phyloP scores from a whole-genome alignment of 2,329 filamentous ascomycete genomes.

The Apiospora pterosperma region DNA sequence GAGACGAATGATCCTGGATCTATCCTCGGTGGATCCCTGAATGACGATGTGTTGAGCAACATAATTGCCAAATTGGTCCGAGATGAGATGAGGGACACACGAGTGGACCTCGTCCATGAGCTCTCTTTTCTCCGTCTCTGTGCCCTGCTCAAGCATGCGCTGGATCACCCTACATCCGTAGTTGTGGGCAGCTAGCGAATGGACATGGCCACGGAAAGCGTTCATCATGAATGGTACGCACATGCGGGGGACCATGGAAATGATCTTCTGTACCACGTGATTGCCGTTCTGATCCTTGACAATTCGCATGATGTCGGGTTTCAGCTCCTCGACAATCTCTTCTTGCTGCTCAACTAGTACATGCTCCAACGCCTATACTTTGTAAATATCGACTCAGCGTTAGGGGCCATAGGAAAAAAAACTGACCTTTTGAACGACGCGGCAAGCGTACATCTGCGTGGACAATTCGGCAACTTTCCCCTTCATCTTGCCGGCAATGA shows the following conservation, averaged over 20 bases:
- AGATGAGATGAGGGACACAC: conserved; percentile 69
- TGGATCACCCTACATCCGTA: conserved; percentile 95
- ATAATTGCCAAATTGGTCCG: conserved; percentile 92
- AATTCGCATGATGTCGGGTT: conserved; percentile 70
- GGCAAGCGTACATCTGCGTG: conserved; percentile 86
- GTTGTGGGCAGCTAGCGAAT: conserved; percentile 69
- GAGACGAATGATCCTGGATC: conserved; percentile 66
- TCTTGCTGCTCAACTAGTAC: conserved; percentile 90
- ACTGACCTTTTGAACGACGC: conserved; percentile 87
- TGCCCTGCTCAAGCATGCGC: conserved; percentile 81
- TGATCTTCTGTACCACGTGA: conserved; percentile 93
- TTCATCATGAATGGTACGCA: conserved; percentile 84
- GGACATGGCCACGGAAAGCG: conserved; percentile 72
- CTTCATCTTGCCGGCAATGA: conserved; percentile 82
- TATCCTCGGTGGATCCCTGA: conserved; percentile 71
- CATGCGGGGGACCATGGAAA: conserved; percentile 73
- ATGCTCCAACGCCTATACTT: conserved; percentile 72
- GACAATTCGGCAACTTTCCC: conserved; percentile 78
- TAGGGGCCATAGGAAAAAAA: background rate
- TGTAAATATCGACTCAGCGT: background rate
- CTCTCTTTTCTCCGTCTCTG: conserved; percentile 63
- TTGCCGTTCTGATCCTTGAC: conserved; percentile 91
- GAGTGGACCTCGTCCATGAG: conserved; percentile 78
- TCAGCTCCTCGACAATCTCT: conserved; percentile 77
- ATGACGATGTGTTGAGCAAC: conserved; percentile 90